These are phyloP conservation scores for Kuraishia floccosa DNA, from an alignment of 805 yeast genomes.

Conservation along the genomic window DNA sequence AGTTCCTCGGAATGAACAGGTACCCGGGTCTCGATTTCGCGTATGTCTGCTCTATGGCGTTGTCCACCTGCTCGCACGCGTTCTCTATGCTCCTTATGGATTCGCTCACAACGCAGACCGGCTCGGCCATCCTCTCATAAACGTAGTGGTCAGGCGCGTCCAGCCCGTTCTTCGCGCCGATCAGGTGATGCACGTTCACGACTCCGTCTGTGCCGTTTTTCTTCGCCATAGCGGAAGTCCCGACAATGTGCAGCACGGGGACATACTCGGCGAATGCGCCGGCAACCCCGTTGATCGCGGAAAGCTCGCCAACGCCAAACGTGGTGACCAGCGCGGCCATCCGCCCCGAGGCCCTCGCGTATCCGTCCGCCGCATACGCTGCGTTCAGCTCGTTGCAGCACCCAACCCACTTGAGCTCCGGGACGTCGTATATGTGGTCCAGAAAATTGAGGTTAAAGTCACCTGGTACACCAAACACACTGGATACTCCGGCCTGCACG, in stretches of 20 bases:
- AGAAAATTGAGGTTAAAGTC: slow-evolving; percentile 42
- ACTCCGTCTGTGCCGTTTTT: slow-evolving; percentile 6
- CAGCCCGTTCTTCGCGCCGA: slow-evolving; percentile 37
- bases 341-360: slow-evolving; percentile 20
- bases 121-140: slow-evolving; percentile 51
- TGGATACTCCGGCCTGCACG: slow-evolving; percentile 27
- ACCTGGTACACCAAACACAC: slow-evolving; percentile 49
- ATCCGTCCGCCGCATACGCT: slow-evolving; percentile 39
- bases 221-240: slow-evolving; percentile 18
- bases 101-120: slow-evolving; percentile 45
- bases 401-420: slow-evolving; percentile 24
- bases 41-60: slow-evolving; percentile 44
- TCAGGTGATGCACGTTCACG: slow-evolving; percentile 43
- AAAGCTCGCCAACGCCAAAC: slow-evolving; percentile 39
- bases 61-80: slow-evolving; percentile 56
- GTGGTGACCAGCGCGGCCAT: slow-evolving; percentile 33
- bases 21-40: slow-evolving; percentile 70
- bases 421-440: slow-evolving; percentile 27
- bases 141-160: slow-evolving; percentile 51
- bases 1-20: slow-evolving; percentile 64
- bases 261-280: slow-evolving; percentile 35
- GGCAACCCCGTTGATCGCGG: slow-evolving; percentile 36
- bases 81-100: slow-evolving; percentile 28
- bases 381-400: slow-evolving; percentile 41
- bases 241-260: slow-evolving; percentile 38